phyloP scores from a whole-genome alignment of 2,329 filamentous ascomycete species.

The Colletotrichum sublineola region DNA sequence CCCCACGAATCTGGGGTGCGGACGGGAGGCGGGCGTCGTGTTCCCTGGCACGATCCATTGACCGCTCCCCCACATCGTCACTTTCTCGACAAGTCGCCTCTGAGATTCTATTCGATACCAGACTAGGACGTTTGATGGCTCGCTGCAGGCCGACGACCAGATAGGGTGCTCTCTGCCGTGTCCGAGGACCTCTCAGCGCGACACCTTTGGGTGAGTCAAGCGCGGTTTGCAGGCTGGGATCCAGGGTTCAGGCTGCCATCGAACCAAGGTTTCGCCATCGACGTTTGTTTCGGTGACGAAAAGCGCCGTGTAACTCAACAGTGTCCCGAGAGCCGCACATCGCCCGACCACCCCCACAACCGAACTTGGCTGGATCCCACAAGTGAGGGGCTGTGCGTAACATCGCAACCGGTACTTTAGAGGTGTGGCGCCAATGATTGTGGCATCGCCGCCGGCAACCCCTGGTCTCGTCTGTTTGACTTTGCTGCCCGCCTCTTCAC shows the following conservation, averaged over 20 bases:
- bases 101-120: constrained; percentile 37
- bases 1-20: constrained; percentile 31
- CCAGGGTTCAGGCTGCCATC: constrained; percentile 26
- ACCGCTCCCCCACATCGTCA: constrained; percentile 2
- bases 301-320: neutral
- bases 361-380: neutral
- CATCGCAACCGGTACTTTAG: constrained; percentile 7
- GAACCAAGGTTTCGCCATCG: constrained; percentile 16
- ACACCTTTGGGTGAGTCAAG: constrained; percentile 14
- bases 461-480: neutral
- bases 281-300: constrained; percentile 6
- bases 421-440: neutral
- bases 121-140: neutral
- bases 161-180: constrained; percentile 30
- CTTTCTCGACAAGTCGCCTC: constrained; percentile 20
- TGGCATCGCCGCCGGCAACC: neutral
- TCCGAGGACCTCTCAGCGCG: constrained; percentile 20
- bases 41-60: constrained; percentile 18
- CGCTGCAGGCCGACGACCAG: constrained; percentile 21
- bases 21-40: constrained; percentile 7
- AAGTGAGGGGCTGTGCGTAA: neutral
- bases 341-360: neutral
- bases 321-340: neutral
- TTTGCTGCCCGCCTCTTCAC: too few species aligned
- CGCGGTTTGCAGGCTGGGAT: constrained; percentile 3